Evolutionary conservation across 2,329 filamentous ascomycete species (phyloP).

Genomic region (Ascochyta clinopodiicola): DNA sequence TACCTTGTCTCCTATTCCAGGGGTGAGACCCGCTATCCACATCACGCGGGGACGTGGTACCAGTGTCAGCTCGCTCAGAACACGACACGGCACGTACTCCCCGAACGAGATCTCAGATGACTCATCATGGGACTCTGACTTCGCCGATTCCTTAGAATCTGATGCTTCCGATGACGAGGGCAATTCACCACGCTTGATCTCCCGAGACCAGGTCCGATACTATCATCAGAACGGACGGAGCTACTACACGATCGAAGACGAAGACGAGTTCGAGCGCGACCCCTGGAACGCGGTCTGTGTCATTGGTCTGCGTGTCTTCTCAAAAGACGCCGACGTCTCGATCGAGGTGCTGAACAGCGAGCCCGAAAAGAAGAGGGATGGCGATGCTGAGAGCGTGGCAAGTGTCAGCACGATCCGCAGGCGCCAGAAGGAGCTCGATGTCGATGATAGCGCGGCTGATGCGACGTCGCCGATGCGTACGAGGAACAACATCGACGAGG

Average conservation of each 20-base stretch:
- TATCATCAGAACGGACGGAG: constrained; percentile 27
- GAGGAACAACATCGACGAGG: constrained; percentile 37
- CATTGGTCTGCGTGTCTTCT: constrained; percentile 65
- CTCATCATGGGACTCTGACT: constrained; percentile 51
- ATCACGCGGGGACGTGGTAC: constrained; percentile 38
- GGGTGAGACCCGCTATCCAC: constrained; percentile 44
- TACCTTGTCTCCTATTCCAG: constrained; percentile 47
- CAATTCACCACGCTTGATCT: constrained; percentile 16
- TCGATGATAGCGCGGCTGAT: constrained; percentile 51
- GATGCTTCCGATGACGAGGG: constrained; percentile 34
- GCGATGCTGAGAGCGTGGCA: constrained; percentile 35
- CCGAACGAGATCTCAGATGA: constrained; percentile 46
- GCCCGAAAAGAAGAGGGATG: constrained; percentile 28
- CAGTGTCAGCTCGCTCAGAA: constrained; percentile 40
- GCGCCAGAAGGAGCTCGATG: constrained; percentile 47
- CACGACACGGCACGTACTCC: constrained; percentile 38
- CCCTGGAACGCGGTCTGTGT: constrained; percentile 69
- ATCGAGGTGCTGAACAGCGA: constrained; percentile 59
- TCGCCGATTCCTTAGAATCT: constrained; percentile 45
- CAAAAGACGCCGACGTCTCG: constrained; percentile 57
- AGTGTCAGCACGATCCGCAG: constrained; percentile 22
- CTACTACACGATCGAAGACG: constrained; percentile 40
- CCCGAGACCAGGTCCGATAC: constrained; percentile 18
- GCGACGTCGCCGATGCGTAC: constrained; percentile 47
- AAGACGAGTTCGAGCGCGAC: constrained; percentile 55